Base-by-base conservation (phyloP, 2,329 filamentous ascomycete genomes). In the Leptosphaerulina australis region DNA sequence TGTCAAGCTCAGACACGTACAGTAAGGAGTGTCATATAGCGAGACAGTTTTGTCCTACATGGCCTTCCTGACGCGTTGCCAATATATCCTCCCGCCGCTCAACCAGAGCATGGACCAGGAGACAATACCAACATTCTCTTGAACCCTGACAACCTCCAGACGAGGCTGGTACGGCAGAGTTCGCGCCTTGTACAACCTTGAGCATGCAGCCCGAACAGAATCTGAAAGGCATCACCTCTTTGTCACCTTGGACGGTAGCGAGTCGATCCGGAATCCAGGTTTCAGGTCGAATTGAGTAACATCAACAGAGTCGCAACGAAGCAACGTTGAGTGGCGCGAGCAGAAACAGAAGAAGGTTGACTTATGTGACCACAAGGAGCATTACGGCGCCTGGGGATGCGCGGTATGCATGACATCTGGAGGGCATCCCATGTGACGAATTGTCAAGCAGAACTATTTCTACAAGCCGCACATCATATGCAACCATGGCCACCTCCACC, bases 211-310 rank as follows among this genome's bases (percentile, higher is more conserved):
- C 34, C 30, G 45, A 50, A 52, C 35, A 37, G 50, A 36, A 38
- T 44, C 25, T 46, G 39, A 45, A 43, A 28, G 29, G 36, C 35
- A 56, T 47, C 30, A 50, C 46, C 29, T 56, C 50, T 53, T 38
- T 47, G 48, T 47, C 53, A 53, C 48, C 49, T 30, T 49, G 35
- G n/a, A 46, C 20, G 50, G 53, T 59, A 53, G 58, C 56, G 55
- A 60, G 39, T 43, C 20, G 51, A 60, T 63, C 67, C 69, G 51
- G 44, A 49, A 55, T 56, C 68, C 67, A 58, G 69, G 68, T 68
- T 60, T 54, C 47, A 62, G 68, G 62, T 63, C 62, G 53, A 61
- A 52, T 45, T 59, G 53, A 59, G 58, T 66, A 62, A 69, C 63
- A 50, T 65, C 38, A 56, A 44, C 53, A 58, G 52, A 58, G 44